Conservation (phyloP, 139 green algal genomes). For the Micromonas pusilla region DNA sequence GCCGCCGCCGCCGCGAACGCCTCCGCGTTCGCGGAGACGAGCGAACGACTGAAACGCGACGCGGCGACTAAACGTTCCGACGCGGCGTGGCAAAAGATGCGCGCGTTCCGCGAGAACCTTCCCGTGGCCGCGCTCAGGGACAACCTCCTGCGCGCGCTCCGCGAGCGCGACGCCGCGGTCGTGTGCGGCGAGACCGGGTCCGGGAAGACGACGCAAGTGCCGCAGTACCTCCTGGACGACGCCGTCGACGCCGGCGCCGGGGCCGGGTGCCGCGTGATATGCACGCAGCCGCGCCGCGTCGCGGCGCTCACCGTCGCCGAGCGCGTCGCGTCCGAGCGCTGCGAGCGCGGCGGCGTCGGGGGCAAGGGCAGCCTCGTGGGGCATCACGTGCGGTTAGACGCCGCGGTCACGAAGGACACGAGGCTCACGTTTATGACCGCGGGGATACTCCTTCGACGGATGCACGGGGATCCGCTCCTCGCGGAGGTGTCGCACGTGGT, state of each 20-base stretch:
- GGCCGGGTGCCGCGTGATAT: slow-evolving; percentile 63
- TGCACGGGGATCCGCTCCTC: slow-evolving; percentile 65
- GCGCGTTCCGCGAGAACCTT: background rate
- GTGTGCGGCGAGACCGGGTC: slow-evolving; percentile 73
- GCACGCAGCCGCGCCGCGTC: slow-evolving; percentile 91
- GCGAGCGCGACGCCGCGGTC: background rate
- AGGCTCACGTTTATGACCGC: slow-evolving; percentile 79
- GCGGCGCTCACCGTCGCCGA: slow-evolving; percentile 94
- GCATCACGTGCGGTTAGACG: slow-evolving; percentile 31
- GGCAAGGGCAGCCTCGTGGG: slow-evolving; percentile 18
- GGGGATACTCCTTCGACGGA: slow-evolving; percentile 57
- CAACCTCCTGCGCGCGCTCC: background rate
- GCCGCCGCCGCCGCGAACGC: background rate
- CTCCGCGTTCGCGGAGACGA: background rate
- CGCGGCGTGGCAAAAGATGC: background rate
- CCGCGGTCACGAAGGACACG: slow-evolving; percentile 45
- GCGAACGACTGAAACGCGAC: background rate
- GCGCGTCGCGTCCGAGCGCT: slow-evolving; percentile 89
- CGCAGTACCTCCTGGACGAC: slow-evolving; percentile 37
- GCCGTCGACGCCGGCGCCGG: slow-evolving; percentile 40
- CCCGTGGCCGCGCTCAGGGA: background rate
- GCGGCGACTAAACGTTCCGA: background rate
- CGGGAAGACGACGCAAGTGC: slow-evolving; percentile 67
- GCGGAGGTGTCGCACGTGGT: slow-evolving; percentile 70
- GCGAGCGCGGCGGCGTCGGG: slow-evolving; percentile 39